phyloP scores from a whole-genome alignment of 352 stramenopile genomes.

The Globisporangium nagaii region DNA sequence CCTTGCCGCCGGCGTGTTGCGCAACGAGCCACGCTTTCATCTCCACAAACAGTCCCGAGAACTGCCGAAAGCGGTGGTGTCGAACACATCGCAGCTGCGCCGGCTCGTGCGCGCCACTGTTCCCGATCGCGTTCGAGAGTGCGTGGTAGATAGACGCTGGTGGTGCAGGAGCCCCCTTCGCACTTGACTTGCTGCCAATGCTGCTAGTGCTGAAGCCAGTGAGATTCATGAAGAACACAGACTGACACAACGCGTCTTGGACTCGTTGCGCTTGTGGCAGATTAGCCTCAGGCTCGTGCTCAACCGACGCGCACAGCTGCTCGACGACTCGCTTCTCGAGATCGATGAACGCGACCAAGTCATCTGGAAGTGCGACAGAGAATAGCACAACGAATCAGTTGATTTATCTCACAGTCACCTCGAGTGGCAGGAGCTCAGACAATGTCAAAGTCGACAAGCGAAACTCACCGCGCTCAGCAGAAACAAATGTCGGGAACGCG shows the following conservation, averaged over 20 bases:
- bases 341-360: conserved; percentile 24
- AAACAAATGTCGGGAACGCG: neutral
- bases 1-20: neutral
- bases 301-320: conserved; percentile 15
- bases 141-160: neutral
- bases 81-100: neutral
- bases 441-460: neutral
- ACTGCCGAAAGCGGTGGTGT: conserved; percentile 23
- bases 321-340: conserved; percentile 34
- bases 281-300: neutral
- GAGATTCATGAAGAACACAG: conserved; percentile 6
- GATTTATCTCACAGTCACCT: too few species aligned
- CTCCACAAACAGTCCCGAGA: conserved; percentile 20
- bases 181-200: neutral
- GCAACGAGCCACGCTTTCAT: conserved; percentile 23
- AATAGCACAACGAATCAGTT: neutral
- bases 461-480: neutral
- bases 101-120: neutral
- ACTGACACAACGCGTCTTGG: neutral
- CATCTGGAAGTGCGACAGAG: conserved; percentile 23
- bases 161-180: neutral
- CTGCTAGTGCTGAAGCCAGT: neutral
- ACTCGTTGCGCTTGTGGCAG: neutral
- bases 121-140: conserved; percentile 1
- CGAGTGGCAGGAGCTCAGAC: too few species aligned